Percentiles rank a stretch among this genome's conserved stretches.
Conservation (phyloP, 345 rosid species). For the Citropsis articulata region DNA sequence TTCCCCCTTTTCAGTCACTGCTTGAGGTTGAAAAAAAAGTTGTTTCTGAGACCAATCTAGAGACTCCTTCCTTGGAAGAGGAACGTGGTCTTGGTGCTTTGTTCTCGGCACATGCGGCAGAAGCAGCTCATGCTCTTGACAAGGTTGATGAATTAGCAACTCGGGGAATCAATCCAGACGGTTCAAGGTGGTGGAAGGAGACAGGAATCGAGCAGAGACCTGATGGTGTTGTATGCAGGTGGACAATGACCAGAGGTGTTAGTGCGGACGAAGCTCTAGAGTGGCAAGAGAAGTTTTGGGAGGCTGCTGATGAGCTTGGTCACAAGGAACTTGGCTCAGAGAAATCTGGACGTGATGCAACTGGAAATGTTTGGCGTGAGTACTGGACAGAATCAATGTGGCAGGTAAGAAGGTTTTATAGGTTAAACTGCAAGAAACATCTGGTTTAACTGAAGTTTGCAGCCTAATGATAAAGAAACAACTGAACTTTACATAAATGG, state of each 20-base stretch:
- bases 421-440: neutral
- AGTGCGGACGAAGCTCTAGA: constrained; percentile 73
- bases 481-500: neutral
- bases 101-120: constrained; percentile 65
- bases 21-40: constrained; percentile 43
- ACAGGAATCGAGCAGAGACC: constrained; percentile 71
- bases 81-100: constrained; percentile 42
- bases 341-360: constrained; percentile 86
- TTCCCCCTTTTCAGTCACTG: constrained; percentile 74
- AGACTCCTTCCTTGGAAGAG: constrained; percentile 31
- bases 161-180: constrained; percentile 51
- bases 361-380: constrained; percentile 87
- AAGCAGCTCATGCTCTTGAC: constrained; percentile 73
- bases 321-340: constrained; percentile 96
- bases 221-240: constrained; percentile 82
- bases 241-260: constrained; percentile 90
- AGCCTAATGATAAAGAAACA: no score
- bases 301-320: constrained; percentile 86
- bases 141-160: constrained; percentile 42
- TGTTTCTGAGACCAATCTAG: constrained; percentile 29
- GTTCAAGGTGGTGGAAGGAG: constrained; percentile 88
- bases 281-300: constrained; percentile 98
- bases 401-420: constrained; percentile 53
- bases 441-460: neutral
- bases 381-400: constrained; percentile 86